Evolutionary conservation across 305 asterid genomes (phyloP), one percentile per base, ranked within the genome.

Genomic region (Rubia tinctorum): DNA sequence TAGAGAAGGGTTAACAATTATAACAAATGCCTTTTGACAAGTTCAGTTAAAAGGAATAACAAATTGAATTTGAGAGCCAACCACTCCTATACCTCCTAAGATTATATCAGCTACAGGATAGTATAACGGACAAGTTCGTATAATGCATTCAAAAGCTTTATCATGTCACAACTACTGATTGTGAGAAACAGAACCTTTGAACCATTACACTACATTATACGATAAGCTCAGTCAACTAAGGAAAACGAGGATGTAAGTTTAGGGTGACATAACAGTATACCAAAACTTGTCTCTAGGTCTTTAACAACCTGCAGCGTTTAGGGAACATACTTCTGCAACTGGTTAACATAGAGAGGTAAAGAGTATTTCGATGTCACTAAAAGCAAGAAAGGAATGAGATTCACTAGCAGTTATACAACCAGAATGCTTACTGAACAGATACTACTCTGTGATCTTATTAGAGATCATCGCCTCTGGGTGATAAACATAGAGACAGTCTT

Each of bases 381-480:
- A 34, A 62, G 44, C 14, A 73, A 42, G 22, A 6, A 53, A 9
- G 12, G 43, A 53, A 3, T 34, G 43, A 55, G 8, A 42, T 23
- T 51, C 22, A 51, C 37, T 18, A 59, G 53, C 62, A 43, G 6
- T 56, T 56, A 12, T 9, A 71, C 64, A 65, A 11, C 30, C 15
- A 30, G 44, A 15, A 58, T 58, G 66, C 49, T 18, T 58, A 43
- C 44, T 66, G 71, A 74, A 37, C 42, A 40, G 56, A 39, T 14
- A 34, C 43, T 37, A 30, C 70, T 40, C 47, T 67, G 23, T 18
- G 34, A 11, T 42, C 20, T 49, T 11, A 11, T 0, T 1, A n/a
- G 17, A 27, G 5, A 49, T 18, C 56, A 49, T 49, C 30, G n/a
- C 3, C 34, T 39, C 58, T 40, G 49, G 45, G 68, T 47, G 37